phyloP scores from a whole-genome alignment of 495 filamentous ascomycete species.

The Amniculicola lignicola region DNA sequence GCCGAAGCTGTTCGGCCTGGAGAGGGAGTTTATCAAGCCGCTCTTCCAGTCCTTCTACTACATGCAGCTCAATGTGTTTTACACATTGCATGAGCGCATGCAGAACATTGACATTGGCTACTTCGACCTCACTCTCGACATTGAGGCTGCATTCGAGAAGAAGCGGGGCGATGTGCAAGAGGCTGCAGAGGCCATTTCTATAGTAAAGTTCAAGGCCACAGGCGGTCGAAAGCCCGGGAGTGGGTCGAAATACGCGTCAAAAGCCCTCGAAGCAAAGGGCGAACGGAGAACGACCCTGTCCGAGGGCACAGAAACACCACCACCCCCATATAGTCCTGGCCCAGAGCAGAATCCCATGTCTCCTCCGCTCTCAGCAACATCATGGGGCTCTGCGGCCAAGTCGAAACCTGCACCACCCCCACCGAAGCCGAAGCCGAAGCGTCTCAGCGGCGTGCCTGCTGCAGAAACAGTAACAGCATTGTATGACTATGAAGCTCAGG shows the following conservation, averaged over 20 bases:
- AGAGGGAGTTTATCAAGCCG: constrained; percentile 93
- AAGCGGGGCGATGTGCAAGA: constrained; percentile 87
- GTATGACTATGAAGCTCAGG: constrained; percentile 95
- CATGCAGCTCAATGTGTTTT: constrained; percentile 99
- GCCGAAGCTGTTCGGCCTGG: constrained; percentile 86
- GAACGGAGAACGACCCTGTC: constrained; percentile 46
- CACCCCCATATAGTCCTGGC: constrained; percentile 61
- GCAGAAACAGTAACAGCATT: constrained; percentile 62
- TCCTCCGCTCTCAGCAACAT: constrained; percentile 42
- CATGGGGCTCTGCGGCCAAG: constrained; percentile 64
- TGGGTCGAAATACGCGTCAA: constrained; percentile 39
- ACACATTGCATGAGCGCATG: constrained; percentile 97
- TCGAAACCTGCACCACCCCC: constrained; percentile 82
- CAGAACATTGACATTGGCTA: constrained; percentile 94
- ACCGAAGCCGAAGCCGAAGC: constrained; percentile 82
- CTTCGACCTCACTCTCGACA: constrained; percentile 84
- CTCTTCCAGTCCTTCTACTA: constrained; percentile 99
- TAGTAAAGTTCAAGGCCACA: constrained; percentile 84
- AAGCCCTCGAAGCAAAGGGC: constrained; percentile 36
- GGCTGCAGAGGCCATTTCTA: constrained; percentile 71
- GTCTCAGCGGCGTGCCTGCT: constrained; percentile 61
- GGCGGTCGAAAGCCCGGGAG: constrained; percentile 61
- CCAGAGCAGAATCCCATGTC: constrained; percentile 29
- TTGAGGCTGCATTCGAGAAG: constrained; percentile 83
- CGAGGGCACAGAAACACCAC: constrained; percentile 55